Evolutionary conservation across 1,284 basidiomycete species (phyloP).

Genomic region (Fistulinella staudtii): DNA sequence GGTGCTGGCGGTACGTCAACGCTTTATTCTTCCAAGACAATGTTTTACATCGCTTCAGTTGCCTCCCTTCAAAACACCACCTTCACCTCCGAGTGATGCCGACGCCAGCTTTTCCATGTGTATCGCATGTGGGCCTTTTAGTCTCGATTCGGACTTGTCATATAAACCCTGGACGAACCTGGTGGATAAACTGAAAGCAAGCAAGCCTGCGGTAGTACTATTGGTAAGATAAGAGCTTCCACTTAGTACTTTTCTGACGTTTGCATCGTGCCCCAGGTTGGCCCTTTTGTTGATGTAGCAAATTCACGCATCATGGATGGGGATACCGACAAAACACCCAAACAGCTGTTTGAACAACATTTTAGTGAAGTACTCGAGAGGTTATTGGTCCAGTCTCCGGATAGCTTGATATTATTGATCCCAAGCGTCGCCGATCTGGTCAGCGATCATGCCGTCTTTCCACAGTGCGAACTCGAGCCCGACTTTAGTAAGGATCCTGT

Average conservation of each 20-base stretch:
- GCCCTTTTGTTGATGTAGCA: constrained; percentile 81
- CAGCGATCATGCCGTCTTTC: constrained; percentile 79
- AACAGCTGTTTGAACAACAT: constrained; percentile 65
- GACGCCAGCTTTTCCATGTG: constrained; percentile 55
- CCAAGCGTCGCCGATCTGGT: constrained; percentile 83
- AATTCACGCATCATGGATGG: constrained; percentile 76
- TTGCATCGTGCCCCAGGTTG: constrained; percentile 51
- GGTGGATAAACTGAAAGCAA: constrained; percentile 50
- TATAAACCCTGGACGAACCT: constrained; percentile 69
- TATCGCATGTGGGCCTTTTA: constrained; percentile 81
- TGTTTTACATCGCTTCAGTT: constrained; percentile 37
- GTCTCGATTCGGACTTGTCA: constrained; percentile 69
- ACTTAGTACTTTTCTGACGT: neutral
- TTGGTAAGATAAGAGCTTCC: constrained; percentile 52
- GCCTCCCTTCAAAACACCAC: constrained; percentile 44
- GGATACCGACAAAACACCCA: constrained; percentile 62
- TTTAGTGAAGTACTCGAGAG: constrained; percentile 59
- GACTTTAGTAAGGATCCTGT: constrained; percentile 48
- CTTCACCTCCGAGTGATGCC: constrained; percentile 36
- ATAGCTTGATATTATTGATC: constrained; percentile 71
- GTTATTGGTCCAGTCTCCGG: constrained; percentile 61
- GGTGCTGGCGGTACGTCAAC: constrained; percentile 61
- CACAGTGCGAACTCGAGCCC: constrained; percentile 71
- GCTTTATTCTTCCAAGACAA: neutral
- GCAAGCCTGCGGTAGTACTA: constrained; percentile 74